These are phyloP conservation scores for Gossypium ekmanianum DNA, from an alignment of 345 rosid species.

Conservation along the genomic window DNA sequence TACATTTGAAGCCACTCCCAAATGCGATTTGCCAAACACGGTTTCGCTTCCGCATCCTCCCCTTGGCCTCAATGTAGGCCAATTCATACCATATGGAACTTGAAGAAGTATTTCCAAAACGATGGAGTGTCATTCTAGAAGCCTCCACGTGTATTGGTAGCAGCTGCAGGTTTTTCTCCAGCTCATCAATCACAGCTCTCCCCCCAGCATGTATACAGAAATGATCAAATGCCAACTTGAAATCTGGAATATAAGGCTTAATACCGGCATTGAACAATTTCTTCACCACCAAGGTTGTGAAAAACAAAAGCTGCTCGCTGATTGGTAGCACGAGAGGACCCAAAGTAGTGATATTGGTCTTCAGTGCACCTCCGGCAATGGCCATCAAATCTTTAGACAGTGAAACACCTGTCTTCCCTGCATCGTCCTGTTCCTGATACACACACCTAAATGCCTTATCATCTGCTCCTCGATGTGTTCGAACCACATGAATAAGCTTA, in stretches of 20 bases:
- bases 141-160: slow-evolving; percentile 41
- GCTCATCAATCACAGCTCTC: slow-evolving; percentile 55
- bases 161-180: slow-evolving; percentile 55
- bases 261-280: slow-evolving; percentile 36
- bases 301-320: slow-evolving; percentile 55
- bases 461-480: slow-evolving; percentile 69
- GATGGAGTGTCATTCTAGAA: slow-evolving; percentile 55
- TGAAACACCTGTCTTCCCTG: slow-evolving; percentile 57
- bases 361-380: slow-evolving; percentile 64
- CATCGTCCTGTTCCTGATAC: slow-evolving; percentile 61
- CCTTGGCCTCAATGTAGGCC: slow-evolving; percentile 48
- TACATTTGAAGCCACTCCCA: slow-evolving; percentile 53
- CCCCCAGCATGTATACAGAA: slow-evolving; percentile 60
- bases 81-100: slow-evolving; percentile 61
- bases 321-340: slow-evolving; percentile 57
- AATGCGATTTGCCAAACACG: slow-evolving; percentile 35
- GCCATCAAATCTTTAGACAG: slow-evolving; percentile 58
- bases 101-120: slow-evolving; percentile 61
- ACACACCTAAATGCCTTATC: slow-evolving; percentile 67
- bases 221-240: slow-evolving; percentile 54
- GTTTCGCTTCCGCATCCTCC: slow-evolving; percentile 38
- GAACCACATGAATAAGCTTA: slow-evolving; percentile 55
- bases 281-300: slow-evolving; percentile 37
- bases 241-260: slow-evolving; percentile 57
- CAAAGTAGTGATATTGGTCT: slow-evolving; percentile 49